Conservation (phyloP, 78 protist species). For the Parvularia atlantis region DNA sequence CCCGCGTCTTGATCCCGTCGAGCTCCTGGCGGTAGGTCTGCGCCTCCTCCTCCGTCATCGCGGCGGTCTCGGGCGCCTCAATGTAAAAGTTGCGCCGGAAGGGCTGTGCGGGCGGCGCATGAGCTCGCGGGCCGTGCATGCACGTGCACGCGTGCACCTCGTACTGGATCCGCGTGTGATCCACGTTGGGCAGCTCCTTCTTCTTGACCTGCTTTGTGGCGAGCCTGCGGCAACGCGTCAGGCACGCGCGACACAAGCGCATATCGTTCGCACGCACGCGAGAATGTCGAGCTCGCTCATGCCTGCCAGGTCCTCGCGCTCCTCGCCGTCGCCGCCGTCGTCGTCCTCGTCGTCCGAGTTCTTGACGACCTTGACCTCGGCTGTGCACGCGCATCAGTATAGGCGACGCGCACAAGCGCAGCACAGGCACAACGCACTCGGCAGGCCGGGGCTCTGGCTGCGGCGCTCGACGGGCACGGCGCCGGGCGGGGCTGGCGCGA, state of each 20-base stretch:
- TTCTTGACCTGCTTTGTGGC: not conserved
- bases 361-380: not conserved
- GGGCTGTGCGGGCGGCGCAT: too few species aligned
- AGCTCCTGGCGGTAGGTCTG: not conserved
- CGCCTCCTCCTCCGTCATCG: constrained; percentile 61
- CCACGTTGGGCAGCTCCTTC: constrained; percentile 39
- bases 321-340: constrained; percentile 5
- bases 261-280: not conserved
- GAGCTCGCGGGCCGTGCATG: too few species aligned
- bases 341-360: constrained; percentile 3
- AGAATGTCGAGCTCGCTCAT: constrained; percentile 16
- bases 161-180: constrained; percentile 71
- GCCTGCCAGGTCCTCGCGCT: not conserved
- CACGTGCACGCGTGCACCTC: too few species aligned
- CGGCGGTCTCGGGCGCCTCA: constrained; percentile 60
- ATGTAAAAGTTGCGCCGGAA: constrained; percentile 79
- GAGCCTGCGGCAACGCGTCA: too few species aligned
- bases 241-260: too few species aligned
- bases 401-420: too few species aligned
- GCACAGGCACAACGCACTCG: too few species aligned
- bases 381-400: too few species aligned
- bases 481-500: too few species aligned
- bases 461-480: too few species aligned
- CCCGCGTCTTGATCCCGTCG: not conserved
- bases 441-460: too few species aligned